Evolutionary conservation across 225 moss, liverwort and hornwort species (phyloP), one percentile per base, ranked within the genome.

Genomic region (Pleurozium schreberi): DNA sequence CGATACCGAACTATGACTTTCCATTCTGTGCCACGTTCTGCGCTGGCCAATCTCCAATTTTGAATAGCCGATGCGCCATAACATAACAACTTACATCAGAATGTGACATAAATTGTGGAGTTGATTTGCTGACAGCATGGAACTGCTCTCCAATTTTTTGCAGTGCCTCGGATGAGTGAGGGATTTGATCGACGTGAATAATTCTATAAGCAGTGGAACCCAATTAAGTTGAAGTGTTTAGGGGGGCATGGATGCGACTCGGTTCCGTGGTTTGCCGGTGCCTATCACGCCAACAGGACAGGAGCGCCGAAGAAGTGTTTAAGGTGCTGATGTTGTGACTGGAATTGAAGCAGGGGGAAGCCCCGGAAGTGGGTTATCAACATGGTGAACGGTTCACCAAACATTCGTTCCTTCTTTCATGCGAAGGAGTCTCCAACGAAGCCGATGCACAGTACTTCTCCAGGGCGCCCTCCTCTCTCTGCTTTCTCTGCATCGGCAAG

Each of bases 361-460:
- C 87, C 88, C 89, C 63, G 70, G 52, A 91, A 55, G 50, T 85
- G 79, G 82, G 61, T 73, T 79, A 65, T 83, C 89, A 90, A 86
- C 57, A 98, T 98, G 98, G 91, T 93, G 90, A 98, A 89, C 73
- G 98, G 95, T 83, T 93, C 95, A 89, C 93, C 94, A 21, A 95
- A 91, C 53, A 84, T 92, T 47, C 96, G 95, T 38, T 88, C 93
- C 57, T 91, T 95, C 83, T 93, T 92, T 79, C 91, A 91, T 34
- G 63, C 92, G 5, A 96, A 92, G 83, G 92, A 93, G 40, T 75
- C 91, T 27, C 75, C 92, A 45, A 88, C 93, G 45, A 91, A 83
- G 76, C 87, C 43, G 47, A 90, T 88, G 67, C 63, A 88, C 34
- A 88, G 15, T n/a, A 91, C 91, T 38, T 91, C 93, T 67, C 92